Percentiles rank a stretch among this genome's conserved stretches.
These are phyloP conservation scores for Chondrostereum purpureum DNA, from an alignment of 1,284 basidiomycete species.

Conservation along the genomic window DNA sequence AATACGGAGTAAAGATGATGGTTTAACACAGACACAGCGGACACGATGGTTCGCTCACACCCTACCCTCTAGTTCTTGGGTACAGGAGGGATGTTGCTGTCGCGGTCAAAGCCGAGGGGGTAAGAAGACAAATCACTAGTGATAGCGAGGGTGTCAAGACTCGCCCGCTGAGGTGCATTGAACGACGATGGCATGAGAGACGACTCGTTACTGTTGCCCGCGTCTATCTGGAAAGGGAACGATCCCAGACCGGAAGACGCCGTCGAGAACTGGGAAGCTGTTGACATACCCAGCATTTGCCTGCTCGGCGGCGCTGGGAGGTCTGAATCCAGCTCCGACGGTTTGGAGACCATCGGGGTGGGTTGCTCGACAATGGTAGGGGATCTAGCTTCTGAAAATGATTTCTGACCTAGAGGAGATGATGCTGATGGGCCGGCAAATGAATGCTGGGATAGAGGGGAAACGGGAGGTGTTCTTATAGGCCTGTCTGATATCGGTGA, in stretches of 20 bases:
- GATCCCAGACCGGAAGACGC: constrained; percentile 68
- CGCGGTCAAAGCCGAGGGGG: constrained; percentile 64
- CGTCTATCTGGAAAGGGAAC: constrained; percentile 80
- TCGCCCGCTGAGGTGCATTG: constrained; percentile 55
- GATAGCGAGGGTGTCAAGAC: constrained; percentile 73
- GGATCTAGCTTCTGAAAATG: constrained; percentile 29
- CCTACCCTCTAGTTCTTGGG: constrained; percentile 17
- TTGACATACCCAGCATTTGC: constrained; percentile 58
- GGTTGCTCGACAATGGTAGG: constrained; percentile 22
- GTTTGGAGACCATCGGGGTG: background rate
- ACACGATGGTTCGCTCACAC: background rate
- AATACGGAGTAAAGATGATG: background rate
- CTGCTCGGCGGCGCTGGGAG: constrained; percentile 47
- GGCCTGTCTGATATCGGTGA: constrained; percentile 76
- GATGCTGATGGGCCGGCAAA: constrained; percentile 28
- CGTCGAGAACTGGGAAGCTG: constrained; percentile 64
- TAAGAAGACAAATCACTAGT: constrained; percentile 76
- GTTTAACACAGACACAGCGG: background rate
- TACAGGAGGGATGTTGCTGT: constrained; percentile 31
- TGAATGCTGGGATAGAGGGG: constrained; percentile 56
- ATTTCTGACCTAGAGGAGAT: constrained; percentile 26
- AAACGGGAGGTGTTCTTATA: constrained; percentile 64
- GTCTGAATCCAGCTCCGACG: constrained; percentile 18
- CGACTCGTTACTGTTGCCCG: constrained; percentile 29
- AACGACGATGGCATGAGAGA: constrained; percentile 28